Percentiles rank a stretch among this genome's conserved stretches.
Evolutionary conservation across 352 stramenopile genomes (phyloP).

Genomic region (Phytopythium kandeliae): DNA sequence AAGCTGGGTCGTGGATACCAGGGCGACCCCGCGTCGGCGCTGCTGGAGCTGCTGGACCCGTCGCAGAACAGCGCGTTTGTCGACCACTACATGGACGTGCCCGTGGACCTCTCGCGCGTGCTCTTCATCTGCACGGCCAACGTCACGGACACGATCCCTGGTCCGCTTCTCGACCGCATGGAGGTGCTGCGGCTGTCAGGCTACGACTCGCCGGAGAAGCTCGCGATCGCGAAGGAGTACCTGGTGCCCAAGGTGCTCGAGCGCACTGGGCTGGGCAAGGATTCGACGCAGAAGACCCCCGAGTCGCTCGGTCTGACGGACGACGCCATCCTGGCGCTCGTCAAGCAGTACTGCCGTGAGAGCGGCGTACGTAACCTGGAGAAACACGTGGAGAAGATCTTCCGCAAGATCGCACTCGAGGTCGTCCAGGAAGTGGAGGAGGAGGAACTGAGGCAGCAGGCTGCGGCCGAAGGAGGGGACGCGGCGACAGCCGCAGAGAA

Average conservation of each 20-base stretch:
- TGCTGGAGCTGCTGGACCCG: constrained; percentile 97
- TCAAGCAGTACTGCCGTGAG: constrained; percentile 95
- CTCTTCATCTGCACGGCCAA: constrained; percentile 98
- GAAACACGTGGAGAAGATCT: constrained; percentile 99
- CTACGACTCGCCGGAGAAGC: constrained; percentile 95
- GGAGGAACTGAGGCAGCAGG: constrained; percentile 26
- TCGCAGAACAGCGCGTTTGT: constrained; percentile 96
- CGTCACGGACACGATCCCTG: constrained; percentile 95
- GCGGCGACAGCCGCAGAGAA: background rate
- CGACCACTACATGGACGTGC: constrained; percentile 98
- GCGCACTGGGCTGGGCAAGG: constrained; percentile 82
- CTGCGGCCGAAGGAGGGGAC: constrained; percentile 13
- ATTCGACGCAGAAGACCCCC: constrained; percentile 49
- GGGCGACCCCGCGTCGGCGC: constrained; percentile 93
- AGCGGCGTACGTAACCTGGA: constrained; percentile 96
- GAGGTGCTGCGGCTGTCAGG: constrained; percentile 97
- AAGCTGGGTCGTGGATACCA: constrained; percentile 84
- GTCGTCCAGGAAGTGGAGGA: constrained; percentile 86
- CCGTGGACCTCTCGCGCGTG: constrained; percentile 96
- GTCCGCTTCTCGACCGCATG: constrained; percentile 98
- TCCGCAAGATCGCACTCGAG: constrained; percentile 96
- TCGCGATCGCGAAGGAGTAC: constrained; percentile 98
- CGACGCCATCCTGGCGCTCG: constrained; percentile 87
- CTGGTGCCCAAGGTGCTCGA: constrained; percentile 96
- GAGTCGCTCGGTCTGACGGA: constrained; percentile 89